phyloP scores from a whole-genome alignment of 495 filamentous ascomycete species.

The Antarctomyces pellizariae region DNA sequence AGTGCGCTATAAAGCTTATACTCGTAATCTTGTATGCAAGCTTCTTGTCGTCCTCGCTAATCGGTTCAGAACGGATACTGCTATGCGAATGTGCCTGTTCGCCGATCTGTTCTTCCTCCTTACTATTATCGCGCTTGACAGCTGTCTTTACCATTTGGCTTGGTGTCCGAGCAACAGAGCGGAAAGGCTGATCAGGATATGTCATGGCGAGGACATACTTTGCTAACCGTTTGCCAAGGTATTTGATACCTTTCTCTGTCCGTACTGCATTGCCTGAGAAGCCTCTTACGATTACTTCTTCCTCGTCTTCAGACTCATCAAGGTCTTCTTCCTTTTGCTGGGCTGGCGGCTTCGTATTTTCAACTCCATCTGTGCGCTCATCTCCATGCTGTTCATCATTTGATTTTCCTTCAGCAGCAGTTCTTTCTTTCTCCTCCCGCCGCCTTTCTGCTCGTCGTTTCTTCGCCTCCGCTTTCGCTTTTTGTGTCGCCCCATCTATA shows the following conservation, averaged over 20 bases:
- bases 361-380: conserved; percentile 7
- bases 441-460: conserved; percentile 26
- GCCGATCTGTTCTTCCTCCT: conserved; percentile 13
- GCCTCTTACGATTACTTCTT: conserved; percentile 83
- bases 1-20: conserved; percentile 90
- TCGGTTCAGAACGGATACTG: conserved; percentile 20
- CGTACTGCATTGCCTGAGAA: conserved; percentile 74
- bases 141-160: conserved; percentile 17
- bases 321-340: conserved; percentile 11
- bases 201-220: conserved; percentile 73
- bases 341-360: conserved; percentile 4
- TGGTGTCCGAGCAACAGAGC: conserved; percentile 33
- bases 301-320: conserved; percentile 38
- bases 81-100: conserved; percentile 27
- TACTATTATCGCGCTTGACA: conserved; percentile 11
- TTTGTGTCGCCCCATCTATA: conserved; percentile 61
- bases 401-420: conserved; percentile 3
- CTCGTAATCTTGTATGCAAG: conserved; percentile 70
- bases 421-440: conserved; percentile 9
- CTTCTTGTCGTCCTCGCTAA: conserved; percentile 18
- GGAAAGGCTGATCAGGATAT: conserved; percentile 73
- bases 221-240: conserved; percentile 84
- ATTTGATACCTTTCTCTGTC: conserved; percentile 89
- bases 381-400: conserved; percentile 3
- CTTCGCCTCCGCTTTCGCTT: conserved; percentile 36